phyloP scores from a whole-genome alignment of 1,284 basidiomycete genomes.

The Tilletia setariae region DNA sequence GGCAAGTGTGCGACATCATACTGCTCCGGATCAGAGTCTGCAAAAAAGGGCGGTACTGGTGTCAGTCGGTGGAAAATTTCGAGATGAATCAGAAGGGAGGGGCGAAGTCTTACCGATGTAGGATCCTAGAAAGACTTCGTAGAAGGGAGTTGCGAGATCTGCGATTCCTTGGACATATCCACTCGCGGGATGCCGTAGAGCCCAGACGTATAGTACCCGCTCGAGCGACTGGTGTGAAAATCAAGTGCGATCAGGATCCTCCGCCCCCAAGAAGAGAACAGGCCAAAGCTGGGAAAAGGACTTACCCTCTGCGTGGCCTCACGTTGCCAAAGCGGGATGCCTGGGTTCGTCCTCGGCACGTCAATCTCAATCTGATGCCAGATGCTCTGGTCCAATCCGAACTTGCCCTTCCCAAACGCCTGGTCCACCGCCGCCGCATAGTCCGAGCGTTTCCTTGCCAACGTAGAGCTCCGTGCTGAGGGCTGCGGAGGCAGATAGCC shows the following conservation, averaged over 20 bases:
- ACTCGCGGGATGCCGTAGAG: constrained; percentile 51
- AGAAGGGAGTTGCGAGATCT: constrained; percentile 54
- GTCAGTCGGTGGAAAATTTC: too few relatives aligned
- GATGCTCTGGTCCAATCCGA: constrained; percentile 42
- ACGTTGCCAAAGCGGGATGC: constrained; percentile 51
- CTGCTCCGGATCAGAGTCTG: constrained; percentile 38
- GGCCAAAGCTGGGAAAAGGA: neutral
- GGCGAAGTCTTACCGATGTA: constrained; percentile 35
- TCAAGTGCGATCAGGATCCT: neutral
- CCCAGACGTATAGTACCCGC: constrained; percentile 53
- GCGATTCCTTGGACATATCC: constrained; percentile 55
- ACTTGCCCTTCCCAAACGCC: constrained; percentile 72
- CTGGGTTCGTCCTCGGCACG: constrained; percentile 52
- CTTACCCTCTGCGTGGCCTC: constrained; percentile 43
- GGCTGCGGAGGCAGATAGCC: constrained; percentile 79
- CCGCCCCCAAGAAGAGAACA: neutral
- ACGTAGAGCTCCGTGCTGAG: constrained; percentile 70
- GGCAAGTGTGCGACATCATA: constrained; percentile 48
- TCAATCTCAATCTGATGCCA: constrained; percentile 55
- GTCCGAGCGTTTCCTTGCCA: constrained; percentile 85
- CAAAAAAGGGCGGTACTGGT: too few relatives aligned
- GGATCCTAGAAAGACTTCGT: constrained; percentile 49
- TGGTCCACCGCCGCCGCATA: constrained; percentile 84
- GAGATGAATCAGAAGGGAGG: too few relatives aligned
- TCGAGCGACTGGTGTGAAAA: constrained; percentile 33